These are phyloP conservation scores for Trichopus zeylanicus DNA, from an alignment of 116 monocot species.

Conservation along the genomic window DNA sequence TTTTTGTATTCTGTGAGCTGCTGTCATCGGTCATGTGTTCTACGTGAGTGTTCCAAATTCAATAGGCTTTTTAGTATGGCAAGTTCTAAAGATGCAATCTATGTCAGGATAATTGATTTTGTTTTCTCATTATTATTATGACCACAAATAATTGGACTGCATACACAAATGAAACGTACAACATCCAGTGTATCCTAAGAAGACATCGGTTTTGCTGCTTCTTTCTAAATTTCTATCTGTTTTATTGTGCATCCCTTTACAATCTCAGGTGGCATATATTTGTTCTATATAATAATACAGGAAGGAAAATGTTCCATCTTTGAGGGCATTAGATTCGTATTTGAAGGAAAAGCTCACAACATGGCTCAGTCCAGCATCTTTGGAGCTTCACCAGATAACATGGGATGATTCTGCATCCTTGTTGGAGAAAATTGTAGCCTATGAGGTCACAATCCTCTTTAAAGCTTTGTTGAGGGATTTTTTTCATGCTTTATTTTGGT, in stretches of 20 bases:
- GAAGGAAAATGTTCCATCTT: slow-evolving; percentile 48
- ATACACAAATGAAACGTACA: too few relatives aligned
- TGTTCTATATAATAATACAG: slow-evolving; percentile 22
- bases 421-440: slow-evolving; percentile 86
- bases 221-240: background rate
- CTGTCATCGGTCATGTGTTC: too few relatives aligned
- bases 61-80: too few relatives aligned
- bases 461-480: background rate
- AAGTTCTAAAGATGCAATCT: too few relatives aligned
- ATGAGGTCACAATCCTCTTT: slow-evolving; percentile 45
- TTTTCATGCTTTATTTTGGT: background rate
- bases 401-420: slow-evolving; percentile 94
- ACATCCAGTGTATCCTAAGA: too few relatives aligned
- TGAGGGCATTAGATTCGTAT: slow-evolving; percentile 63
- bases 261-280: background rate
- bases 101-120: too few relatives aligned
- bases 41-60: too few relatives aligned
- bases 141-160: too few relatives aligned
- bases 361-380: slow-evolving; percentile 83
- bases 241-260: background rate
- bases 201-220: too few relatives aligned
- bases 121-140: too few relatives aligned
- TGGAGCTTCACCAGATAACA: slow-evolving; percentile 83
- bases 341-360: slow-evolving; percentile 79
- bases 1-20: too few relatives aligned